Conservation (phyloP, 768 basidiomycete genomes). For the Brasilioporus rufonigricans region DNA sequence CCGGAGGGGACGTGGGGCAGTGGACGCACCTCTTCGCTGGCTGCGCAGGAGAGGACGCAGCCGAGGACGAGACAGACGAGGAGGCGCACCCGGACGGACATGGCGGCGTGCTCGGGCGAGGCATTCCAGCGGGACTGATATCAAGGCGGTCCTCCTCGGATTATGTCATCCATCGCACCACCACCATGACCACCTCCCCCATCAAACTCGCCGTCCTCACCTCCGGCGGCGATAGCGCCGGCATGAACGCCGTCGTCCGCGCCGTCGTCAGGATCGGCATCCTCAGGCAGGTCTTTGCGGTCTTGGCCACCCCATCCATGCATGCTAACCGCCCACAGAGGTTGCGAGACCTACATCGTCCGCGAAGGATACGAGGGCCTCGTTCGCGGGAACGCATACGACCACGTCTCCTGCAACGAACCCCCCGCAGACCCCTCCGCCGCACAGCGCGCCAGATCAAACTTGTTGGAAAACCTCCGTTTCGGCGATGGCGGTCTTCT, state of each 20-base stretch:
- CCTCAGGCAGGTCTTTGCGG: conserved; percentile 57
- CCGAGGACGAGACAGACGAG: conserved; percentile 52
- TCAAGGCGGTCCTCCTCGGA: not conserved
- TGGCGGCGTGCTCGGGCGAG: conserved; percentile 18
- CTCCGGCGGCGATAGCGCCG: conserved; percentile 95
- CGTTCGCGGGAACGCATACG: conserved; percentile 74
- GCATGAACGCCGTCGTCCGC: conserved; percentile 95
- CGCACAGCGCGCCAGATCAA: conserved; percentile 23
- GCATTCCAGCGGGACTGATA: not conserved
- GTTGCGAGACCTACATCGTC: conserved; percentile 94
- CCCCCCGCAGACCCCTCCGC: conserved; percentile 30
- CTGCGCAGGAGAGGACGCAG: conserved; percentile 52
- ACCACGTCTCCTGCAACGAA: conserved; percentile 23
- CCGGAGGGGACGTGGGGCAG: conserved; percentile 52
- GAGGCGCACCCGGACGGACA: conserved; percentile 58
- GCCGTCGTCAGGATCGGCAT: conserved; percentile 92
- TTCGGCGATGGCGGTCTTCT: conserved; percentile 80
- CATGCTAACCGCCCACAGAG: conserved; percentile 45
- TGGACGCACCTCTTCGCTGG: no score
- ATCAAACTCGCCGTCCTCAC: conserved; percentile 96
- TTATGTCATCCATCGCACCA: conserved; percentile 12
- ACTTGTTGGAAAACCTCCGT: conserved; percentile 68
- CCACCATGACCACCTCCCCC: not conserved
- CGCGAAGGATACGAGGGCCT: conserved; percentile 99
- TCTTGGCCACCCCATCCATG: no score